Percentiles rank a stretch among this genome's conserved stretches.
Evolutionary conservation across 345 rosid genomes (phyloP).

Genomic region (Ceriops zippeliana): DNA sequence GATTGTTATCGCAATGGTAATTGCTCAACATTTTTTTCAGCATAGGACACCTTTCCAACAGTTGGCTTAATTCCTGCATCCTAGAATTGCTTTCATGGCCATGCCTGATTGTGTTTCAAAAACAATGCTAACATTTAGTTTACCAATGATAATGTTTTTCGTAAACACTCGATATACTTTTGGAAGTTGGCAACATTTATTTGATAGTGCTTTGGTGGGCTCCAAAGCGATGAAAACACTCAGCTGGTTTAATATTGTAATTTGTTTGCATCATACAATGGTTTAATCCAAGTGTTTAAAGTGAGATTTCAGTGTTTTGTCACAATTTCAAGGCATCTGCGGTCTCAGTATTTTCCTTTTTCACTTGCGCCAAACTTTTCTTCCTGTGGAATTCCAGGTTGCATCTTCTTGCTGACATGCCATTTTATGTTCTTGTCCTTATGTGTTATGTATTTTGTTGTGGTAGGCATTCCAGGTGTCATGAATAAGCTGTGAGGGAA

Average conservation of each 20-base stretch:
- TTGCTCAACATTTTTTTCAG: constrained; percentile 1
- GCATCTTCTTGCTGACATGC: neutral
- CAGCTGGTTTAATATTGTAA: no score
- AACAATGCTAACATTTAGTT: neutral
- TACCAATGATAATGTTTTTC: neutral
- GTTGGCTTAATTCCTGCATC: constrained; percentile 1
- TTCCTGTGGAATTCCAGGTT: neutral
- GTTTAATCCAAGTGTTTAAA: neutral
- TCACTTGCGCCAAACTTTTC: no score
- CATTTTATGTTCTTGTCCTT: neutral
- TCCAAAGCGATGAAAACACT: neutral
- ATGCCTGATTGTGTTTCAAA: neutral
- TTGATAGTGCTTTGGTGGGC: constrained; percentile 1
- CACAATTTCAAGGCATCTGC: neutral
- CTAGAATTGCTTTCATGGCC: neutral
- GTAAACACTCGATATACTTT: neutral
- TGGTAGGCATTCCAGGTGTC: neutral
- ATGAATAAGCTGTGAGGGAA: neutral
- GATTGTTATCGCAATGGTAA: constrained; percentile 76
- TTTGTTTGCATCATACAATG: neutral
- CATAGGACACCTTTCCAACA: neutral
- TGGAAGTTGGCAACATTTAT: neutral
- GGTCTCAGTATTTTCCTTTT: neutral
- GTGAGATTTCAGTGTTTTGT: neutral
- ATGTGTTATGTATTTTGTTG: neutral